Percentiles rank a stretch among this genome's conserved stretches.
Evolutionary conservation across 1,139 yeast species (phyloP).

Genomic region (Pichia sp.): DNA sequence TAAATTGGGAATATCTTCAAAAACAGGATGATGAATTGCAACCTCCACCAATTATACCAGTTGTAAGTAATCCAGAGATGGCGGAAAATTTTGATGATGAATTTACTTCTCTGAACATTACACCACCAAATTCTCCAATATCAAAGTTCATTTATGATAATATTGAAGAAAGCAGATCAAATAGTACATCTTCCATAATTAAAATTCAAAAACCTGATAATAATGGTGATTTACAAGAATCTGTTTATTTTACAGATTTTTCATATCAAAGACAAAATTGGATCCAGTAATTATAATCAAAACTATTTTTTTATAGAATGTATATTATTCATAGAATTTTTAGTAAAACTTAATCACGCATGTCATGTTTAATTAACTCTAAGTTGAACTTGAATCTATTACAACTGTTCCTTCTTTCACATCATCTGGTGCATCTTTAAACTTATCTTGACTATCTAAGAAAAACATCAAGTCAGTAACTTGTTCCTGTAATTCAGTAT

Average conservation of each 20-base stretch:
- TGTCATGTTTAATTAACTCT: too few species aligned
- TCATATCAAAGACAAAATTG: conserved; percentile 26
- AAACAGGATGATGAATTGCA: conserved; percentile 39
- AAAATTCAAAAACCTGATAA: conserved; percentile 25
- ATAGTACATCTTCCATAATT: conserved; percentile 28
- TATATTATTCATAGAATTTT: background rate
- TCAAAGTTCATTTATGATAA: conserved; percentile 22
- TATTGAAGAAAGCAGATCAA: conserved; percentile 27
- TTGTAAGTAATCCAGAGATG: conserved; percentile 80
- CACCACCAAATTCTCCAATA: conserved; percentile 31
- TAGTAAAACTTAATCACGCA: too few species aligned
- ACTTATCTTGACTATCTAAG: conserved; percentile 66
- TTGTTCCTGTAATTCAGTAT: conserved; percentile 58
- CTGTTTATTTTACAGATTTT: conserved; percentile 30
- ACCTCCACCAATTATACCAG: conserved; percentile 82
- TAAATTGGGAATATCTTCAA: conserved; percentile 66
- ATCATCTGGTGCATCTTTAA: conserved; percentile 64
- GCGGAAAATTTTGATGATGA: conserved; percentile 92
- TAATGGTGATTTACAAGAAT: conserved; percentile 23
- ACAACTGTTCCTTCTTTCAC: conserved; percentile 66
- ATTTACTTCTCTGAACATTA: conserved; percentile 65
- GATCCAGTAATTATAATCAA: background rate
- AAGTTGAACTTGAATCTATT: conserved; percentile 16
- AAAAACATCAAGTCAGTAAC: conserved; percentile 77
- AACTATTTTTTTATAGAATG: background rate